These are phyloP conservation scores for Penicillium sclerotigenum DNA, from an alignment of 2,329 filamentous ascomycete genomes.

Conservation along the genomic window DNA sequence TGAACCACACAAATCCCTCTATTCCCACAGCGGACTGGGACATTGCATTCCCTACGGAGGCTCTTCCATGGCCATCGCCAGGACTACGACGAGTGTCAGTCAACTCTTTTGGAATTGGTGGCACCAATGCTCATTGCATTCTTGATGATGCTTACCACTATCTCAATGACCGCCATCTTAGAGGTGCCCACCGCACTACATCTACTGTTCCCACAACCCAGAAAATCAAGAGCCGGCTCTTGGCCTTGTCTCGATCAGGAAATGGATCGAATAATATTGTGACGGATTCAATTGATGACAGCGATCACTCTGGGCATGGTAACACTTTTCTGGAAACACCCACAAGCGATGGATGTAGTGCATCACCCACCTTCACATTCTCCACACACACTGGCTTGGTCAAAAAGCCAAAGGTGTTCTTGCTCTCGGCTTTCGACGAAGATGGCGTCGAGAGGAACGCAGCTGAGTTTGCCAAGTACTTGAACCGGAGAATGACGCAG, in stretches of 20 bases:
- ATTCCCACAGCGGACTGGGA: slow-evolving; percentile 39
- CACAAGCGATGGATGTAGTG: slow-evolving; percentile 6
- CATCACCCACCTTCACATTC: slow-evolving; percentile 1
- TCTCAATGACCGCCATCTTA: slow-evolving; percentile 11
- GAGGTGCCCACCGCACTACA: slow-evolving; percentile 12
- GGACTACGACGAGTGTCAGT: slow-evolving; percentile 28
- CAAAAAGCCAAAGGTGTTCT: slow-evolving; percentile 10
- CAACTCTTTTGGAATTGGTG: slow-evolving; percentile 41
- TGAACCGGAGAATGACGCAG: slow-evolving; percentile 4
- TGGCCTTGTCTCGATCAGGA: not conserved
- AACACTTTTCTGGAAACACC: slow-evolving; percentile 14
- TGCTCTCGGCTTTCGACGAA: slow-evolving; percentile 25
- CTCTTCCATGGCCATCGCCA: slow-evolving; percentile 27
- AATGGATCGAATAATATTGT: not conserved
- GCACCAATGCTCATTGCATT: slow-evolving; percentile 34
- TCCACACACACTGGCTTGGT: not conserved
- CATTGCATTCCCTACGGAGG: slow-evolving; percentile 21
- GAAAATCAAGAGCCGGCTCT: not conserved
- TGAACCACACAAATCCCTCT: slow-evolving; percentile 39
- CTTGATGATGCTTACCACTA: slow-evolving; percentile 31
- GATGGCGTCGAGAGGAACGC: slow-evolving; percentile 23
- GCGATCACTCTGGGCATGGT: slow-evolving; percentile 6
- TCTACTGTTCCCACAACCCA: not conserved
- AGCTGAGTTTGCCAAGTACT: slow-evolving; percentile 12
- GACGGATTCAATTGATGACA: slow-evolving; percentile 7